phyloP scores from a whole-genome alignment of 129 eudicot genomes.

The Tanacetum coccineum region DNA sequence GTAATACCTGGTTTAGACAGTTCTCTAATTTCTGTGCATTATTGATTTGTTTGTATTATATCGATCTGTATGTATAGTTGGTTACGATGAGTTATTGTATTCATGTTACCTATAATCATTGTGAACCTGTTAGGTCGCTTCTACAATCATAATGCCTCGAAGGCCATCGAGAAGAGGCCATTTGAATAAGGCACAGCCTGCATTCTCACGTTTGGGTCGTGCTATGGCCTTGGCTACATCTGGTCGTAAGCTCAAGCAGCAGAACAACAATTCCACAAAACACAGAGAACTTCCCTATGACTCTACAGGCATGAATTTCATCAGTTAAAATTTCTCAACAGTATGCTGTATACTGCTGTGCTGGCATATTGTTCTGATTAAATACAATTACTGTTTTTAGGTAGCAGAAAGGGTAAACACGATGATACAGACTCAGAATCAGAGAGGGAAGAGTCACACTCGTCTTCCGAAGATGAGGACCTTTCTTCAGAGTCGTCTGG shows the following conservation, averaged over 20 bases:
- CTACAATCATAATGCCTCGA: slow-evolving; percentile 47
- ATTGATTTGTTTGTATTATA: background rate
- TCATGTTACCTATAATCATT: background rate
- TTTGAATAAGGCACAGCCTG: slow-evolving; percentile 35
- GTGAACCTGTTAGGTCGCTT: slow-evolving; percentile 5
- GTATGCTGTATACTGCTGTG: too few species aligned
- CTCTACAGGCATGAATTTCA: slow-evolving; percentile 33
- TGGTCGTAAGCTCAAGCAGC: slow-evolving; percentile 33
- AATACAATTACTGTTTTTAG: slow-evolving; percentile 20
- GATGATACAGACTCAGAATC: background rate
- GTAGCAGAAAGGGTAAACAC: slow-evolving; percentile 29
- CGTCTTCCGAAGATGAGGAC: slow-evolving; percentile 42
- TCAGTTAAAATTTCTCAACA: background rate
- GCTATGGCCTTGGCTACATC: slow-evolving; percentile 43
- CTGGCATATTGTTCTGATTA: too few species aligned
- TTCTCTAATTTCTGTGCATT: background rate
- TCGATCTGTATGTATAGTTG: background rate
- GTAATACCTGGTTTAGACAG: background rate
- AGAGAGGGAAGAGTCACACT: slow-evolving; percentile 15
- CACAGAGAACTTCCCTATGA: slow-evolving; percentile 17
- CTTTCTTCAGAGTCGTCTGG: slow-evolving; percentile 38
- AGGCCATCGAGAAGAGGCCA: slow-evolving; percentile 45
- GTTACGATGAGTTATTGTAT: background rate
- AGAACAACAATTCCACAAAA: slow-evolving; percentile 8
- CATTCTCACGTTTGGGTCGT: slow-evolving; percentile 65